Evolutionary conservation across 768 basidiomycete genomes (phyloP), one percentile per base, ranked within the genome.

Genomic region (Boletellus ananiceps): DNA sequence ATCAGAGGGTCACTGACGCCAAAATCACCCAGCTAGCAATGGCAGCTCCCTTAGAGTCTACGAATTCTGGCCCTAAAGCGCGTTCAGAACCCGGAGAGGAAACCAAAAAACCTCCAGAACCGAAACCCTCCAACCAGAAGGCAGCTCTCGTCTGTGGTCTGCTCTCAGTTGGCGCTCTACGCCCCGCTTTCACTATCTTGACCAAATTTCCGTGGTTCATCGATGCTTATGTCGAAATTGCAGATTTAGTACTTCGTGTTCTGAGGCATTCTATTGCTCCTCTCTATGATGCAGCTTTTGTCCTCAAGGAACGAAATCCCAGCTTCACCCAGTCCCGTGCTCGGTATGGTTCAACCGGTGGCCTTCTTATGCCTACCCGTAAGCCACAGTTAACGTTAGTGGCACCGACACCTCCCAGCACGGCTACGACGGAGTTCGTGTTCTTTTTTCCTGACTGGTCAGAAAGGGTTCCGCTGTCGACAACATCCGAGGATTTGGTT

Each of bases 381-480:
- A 90, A 86, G 59, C 72, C 81, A 0, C 64, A 79, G 4, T 73
- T 93, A n/a, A 89, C 90, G 0, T 68, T 87, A 4, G 79, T 79
- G 66, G 86, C 88, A 2, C 94, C 94, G 3, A 79, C 80, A 12
- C 93, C 94, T 21, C 86, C 89, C 0, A 78, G 81, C 57, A 93
- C 91, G 18, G 78, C 72, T 46, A 76, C 74, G 3, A 77, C 76
- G n/a, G 82, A 86, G 44, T 95, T 91, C 58, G 79, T 90, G 5
- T 96, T 90, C 74, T 97, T 96, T 76, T 95, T 85, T 65, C 87
- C 91, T 12, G 75, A 83, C 48, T 97, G 93, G 93, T 65, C 70
- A 13, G 79, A 85, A 39, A 75, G 77, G 42, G 71, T 94, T 27
- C 89, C 88, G 5, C 57, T 82, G 27, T 86, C 86, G 62, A 68